These are phyloP conservation scores for Cerrena zonata DNA, from an alignment of 1,284 basidiomycete species.

Conservation along the genomic window DNA sequence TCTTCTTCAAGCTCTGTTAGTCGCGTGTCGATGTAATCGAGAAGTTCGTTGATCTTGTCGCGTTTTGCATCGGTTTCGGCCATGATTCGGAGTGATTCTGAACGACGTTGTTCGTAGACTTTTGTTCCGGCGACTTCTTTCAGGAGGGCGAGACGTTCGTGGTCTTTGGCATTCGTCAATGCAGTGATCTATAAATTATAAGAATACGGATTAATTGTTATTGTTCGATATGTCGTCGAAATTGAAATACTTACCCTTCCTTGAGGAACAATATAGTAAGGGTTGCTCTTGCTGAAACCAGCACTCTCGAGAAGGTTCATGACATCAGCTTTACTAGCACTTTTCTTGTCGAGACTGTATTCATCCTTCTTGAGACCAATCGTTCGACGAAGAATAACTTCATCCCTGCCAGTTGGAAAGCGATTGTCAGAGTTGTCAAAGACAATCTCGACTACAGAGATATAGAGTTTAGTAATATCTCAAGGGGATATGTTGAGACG, in stretches of 20 bases:
- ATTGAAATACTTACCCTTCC: slow-evolving; percentile 66
- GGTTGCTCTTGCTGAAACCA: slow-evolving; percentile 94
- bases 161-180: slow-evolving; percentile 94
- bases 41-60: slow-evolving; percentile 83
- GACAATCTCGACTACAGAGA: slow-evolving; percentile 66
- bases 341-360: slow-evolving; percentile 94
- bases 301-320: slow-evolving; percentile 94
- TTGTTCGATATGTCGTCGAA: background rate
- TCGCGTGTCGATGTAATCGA: slow-evolving; percentile 87
- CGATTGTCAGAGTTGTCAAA: slow-evolving; percentile 88
- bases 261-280: slow-evolving; percentile 99
- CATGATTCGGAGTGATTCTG: slow-evolving; percentile 93
- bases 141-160: slow-evolving; percentile 85
- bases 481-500: slow-evolving; percentile 19
- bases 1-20: slow-evolving; percentile 91
- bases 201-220: background rate
- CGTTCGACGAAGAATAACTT: slow-evolving; percentile 82
- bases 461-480: background rate
- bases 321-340: slow-evolving; percentile 91
- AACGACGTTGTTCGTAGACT: slow-evolving; percentile 91
- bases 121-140: slow-evolving; percentile 99
- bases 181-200: slow-evolving; percentile 84
- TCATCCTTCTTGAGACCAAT: slow-evolving; percentile 99
- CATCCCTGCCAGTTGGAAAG: slow-evolving; percentile 83
- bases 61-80: slow-evolving; percentile 92